Conservation (phyloP, 805 yeast genomes). For the Starmerella bombicola region DNA sequence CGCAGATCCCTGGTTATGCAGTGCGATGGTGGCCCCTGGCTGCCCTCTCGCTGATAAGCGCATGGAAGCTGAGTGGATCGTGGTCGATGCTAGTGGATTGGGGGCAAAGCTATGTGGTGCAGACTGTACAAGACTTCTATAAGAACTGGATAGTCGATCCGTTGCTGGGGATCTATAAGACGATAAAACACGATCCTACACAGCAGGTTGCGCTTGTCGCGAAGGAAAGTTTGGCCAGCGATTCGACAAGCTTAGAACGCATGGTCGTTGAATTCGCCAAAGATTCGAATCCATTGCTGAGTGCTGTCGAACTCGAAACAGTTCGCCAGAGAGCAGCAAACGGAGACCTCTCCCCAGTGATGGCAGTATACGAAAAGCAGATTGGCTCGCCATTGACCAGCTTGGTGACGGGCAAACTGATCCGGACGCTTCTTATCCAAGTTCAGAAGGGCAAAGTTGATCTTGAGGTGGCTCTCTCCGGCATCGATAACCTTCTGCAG, state of each 20-base stretch:
- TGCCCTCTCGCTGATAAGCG: conserved; percentile 30
- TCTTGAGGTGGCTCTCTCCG: conserved; percentile 77
- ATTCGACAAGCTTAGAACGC: conserved; percentile 65
- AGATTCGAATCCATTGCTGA: conserved; percentile 26
- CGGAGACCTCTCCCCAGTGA: conserved; percentile 70
- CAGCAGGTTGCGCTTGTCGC: conserved; percentile 65
- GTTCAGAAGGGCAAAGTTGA: conserved; percentile 95
- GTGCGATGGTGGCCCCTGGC: conserved; percentile 59
- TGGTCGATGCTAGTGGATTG: conserved; percentile 44
- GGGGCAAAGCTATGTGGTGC: conserved; percentile 45
- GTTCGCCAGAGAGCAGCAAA: conserved; percentile 33
- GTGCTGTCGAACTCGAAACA: conserved; percentile 9
- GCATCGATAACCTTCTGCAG: conserved; percentile 78
- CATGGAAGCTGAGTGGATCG: conserved; percentile 34
- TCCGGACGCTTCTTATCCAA: conserved; percentile 73
- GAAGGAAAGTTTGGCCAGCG: conserved; percentile 65
- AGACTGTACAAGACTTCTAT: conserved; percentile 56
- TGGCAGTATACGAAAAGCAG: conserved; percentile 70
- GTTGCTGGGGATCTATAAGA: conserved; percentile 51
- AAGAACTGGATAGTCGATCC: conserved; percentile 79
- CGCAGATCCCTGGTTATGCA: conserved; percentile 18
- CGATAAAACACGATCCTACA: conserved; percentile 72
- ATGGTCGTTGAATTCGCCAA: conserved; percentile 68
- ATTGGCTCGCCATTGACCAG: conserved; percentile 56
- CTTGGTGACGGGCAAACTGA: conserved; percentile 52